These are phyloP conservation scores for Globisporangium nagaii DNA, from an alignment of 352 stramenopile species.

Conservation along the genomic window DNA sequence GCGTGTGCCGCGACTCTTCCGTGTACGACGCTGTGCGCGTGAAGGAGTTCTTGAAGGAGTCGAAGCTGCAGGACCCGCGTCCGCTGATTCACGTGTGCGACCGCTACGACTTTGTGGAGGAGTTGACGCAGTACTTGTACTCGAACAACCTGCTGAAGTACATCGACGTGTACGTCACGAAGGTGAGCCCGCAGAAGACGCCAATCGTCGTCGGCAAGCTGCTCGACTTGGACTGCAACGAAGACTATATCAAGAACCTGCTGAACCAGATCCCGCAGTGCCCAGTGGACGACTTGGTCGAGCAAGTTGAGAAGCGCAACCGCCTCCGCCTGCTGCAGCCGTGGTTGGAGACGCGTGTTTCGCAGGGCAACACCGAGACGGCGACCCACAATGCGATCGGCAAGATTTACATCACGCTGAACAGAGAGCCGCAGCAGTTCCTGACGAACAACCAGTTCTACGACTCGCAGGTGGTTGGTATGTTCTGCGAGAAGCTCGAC, in stretches of 20 bases:
- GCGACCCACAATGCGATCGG: constrained; percentile 99
- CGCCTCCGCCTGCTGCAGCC: constrained; percentile 97
- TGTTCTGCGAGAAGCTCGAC: constrained; percentile 99
- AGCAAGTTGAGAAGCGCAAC: constrained; percentile 99
- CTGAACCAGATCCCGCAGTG: constrained; percentile 96
- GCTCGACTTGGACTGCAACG: constrained; percentile 96
- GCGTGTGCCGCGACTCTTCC: constrained; percentile 99
- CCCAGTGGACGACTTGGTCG: constrained; percentile 97
- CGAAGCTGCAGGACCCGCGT: constrained; percentile 98
- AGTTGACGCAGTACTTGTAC: constrained; percentile 99
- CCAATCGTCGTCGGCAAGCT: constrained; percentile 99
- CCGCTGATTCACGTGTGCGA: constrained; percentile 99
- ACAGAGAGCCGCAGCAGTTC: constrained; percentile 99
- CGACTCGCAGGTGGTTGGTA: constrained; percentile 97
- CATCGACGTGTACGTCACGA: constrained; percentile 99
- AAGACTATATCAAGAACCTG: constrained; percentile 99
- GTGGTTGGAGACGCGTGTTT: constrained; percentile 98
- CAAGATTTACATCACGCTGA: constrained; percentile 99
- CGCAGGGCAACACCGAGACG: constrained; percentile 98
- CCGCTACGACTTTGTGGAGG: constrained; percentile 98
- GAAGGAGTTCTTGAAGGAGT: constrained; percentile 99
- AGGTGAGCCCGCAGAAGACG: constrained; percentile 97
- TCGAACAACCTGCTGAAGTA: constrained; percentile 99
- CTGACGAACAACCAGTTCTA: constrained; percentile 99
- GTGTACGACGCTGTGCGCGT: constrained; percentile 99